These are phyloP conservation scores for Pezizomycotina sp. DNA, from an alignment of 2,329 filamentous ascomycete genomes.

Conservation along the genomic window DNA sequence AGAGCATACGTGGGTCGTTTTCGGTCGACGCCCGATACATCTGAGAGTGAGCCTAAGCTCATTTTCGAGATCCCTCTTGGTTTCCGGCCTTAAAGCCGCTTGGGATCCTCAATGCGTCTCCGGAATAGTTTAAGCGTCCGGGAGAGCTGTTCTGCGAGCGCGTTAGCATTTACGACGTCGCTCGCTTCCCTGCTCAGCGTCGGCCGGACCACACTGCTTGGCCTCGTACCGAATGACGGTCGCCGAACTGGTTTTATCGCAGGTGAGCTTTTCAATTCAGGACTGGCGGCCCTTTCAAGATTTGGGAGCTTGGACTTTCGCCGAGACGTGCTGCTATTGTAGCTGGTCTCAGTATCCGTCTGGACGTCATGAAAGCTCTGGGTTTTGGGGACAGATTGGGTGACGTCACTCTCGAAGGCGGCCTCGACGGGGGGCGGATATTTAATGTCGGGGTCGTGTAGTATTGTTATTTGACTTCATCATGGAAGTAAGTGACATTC, in stretches of 20 bases:
- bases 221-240: too few species aligned
- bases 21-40: conserved; percentile 11
- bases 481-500: too few species aligned
- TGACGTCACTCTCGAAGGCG: conserved; percentile 4
- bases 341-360: conserved; percentile 11
- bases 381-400: conserved; percentile 5
- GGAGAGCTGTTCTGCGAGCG: conserved; percentile 15
- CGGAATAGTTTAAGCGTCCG: conserved; percentile 12
- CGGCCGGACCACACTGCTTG: too few species aligned
- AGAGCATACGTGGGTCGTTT: conserved; percentile 1
- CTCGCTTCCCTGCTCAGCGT: conserved; percentile 10
- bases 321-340: conserved; percentile 7
- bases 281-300: too few species aligned
- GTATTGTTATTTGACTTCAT: too few species aligned
- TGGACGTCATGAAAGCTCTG: conserved; percentile 3
- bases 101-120: conserved; percentile 13
- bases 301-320: conserved; percentile 13
- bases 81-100: conserved; percentile 13
- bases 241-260: too few species aligned
- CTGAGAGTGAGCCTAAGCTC: conserved; percentile 12
- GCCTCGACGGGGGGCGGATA: conserved; percentile 1
- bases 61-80: conserved; percentile 16
- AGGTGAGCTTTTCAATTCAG: too few species aligned
- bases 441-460: too few species aligned
- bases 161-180: conserved; percentile 15